Percentiles rank a stretch among this genome's conserved stretches.
These are phyloP conservation scores for Amoeboaphelidium protococcarum DNA, from an alignment of 371 early-diverging fungal genomes.

Conservation along the genomic window DNA sequence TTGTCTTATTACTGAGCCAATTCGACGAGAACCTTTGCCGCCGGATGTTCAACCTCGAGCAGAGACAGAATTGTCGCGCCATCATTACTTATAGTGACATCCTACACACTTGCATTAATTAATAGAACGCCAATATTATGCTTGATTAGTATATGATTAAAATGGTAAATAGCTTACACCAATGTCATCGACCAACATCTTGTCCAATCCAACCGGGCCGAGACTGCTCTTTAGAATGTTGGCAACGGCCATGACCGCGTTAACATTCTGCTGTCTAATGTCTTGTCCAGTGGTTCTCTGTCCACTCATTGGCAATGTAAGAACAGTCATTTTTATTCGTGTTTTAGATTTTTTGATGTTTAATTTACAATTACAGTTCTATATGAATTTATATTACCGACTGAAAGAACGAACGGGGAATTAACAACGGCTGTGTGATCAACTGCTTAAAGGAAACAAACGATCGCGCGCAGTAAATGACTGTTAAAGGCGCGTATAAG, in stretches of 20 bases:
- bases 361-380: too few relatives aligned
- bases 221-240: conserved; percentile 95
- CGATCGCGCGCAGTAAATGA: too few relatives aligned
- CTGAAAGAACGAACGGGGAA: too few relatives aligned
- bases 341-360: too few relatives aligned
- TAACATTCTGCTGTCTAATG: not conserved
- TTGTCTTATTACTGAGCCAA: conserved; percentile 97
- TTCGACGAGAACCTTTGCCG: conserved; percentile 90
- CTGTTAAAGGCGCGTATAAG: too few relatives aligned
- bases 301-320: not conserved
- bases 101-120: conserved; percentile 20
- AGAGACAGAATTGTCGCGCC: conserved; percentile 97
- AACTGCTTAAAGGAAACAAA: too few relatives aligned
- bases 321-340: too few relatives aligned
- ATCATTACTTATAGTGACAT: conserved; percentile 98
- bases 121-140: conserved; percentile 2
- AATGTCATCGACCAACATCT: conserved; percentile 99
- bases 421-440: too few relatives aligned
- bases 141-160: not conserved
- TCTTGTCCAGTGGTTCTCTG: not conserved
- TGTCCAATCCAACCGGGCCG: conserved; percentile 99
- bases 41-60: conserved; percentile 94
- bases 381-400: too few relatives aligned
- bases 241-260: conserved; percentile 61
- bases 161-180: conserved; percentile 33